phyloP scores from a whole-genome alignment of 2,329 filamentous ascomycete species.

The Diaporthe helianthi region DNA sequence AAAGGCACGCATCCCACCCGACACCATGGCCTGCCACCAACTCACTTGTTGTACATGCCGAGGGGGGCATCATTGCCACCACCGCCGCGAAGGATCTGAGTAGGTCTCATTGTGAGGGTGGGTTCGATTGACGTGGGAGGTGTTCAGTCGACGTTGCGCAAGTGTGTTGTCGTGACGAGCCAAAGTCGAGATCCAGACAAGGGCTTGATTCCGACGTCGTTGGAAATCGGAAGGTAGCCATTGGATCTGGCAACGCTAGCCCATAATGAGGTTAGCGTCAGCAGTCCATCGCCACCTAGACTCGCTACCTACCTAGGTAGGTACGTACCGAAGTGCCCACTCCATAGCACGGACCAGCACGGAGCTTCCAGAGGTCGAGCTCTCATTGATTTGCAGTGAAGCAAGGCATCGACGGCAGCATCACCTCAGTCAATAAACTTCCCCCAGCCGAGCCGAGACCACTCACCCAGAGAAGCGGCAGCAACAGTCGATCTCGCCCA shows the following conservation, averaged over 20 bases:
- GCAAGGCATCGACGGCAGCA: conserved; percentile 4
- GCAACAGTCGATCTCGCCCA: neutral
- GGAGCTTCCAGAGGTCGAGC: conserved; percentile 24
- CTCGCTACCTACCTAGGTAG: too few relatives aligned
- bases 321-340: neutral
- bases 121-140: conserved; percentile 40
- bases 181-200: conserved; percentile 2
- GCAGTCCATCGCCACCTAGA: neutral
- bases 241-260: conserved; percentile 20
- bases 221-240: conserved; percentile 37
- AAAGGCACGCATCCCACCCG: conserved; percentile 15
- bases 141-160: conserved; percentile 41
- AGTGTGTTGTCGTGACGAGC: conserved; percentile 18
- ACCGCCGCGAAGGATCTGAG: conserved; percentile 50
- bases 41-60: conserved; percentile 55
- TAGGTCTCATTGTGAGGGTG: conserved; percentile 53
- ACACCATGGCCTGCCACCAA: conserved; percentile 33
- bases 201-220: conserved; percentile 37
- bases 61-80: conserved; percentile 49
- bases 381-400: conserved; percentile 24
- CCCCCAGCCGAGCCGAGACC: neutral
- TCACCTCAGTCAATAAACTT: conserved; percentile 9
- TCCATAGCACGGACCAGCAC: conserved; percentile 22
- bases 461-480: conserved; percentile 7
- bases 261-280: neutral